Conservation (phyloP, 177 flowering plant species). For the Telopea speciosissima region DNA sequence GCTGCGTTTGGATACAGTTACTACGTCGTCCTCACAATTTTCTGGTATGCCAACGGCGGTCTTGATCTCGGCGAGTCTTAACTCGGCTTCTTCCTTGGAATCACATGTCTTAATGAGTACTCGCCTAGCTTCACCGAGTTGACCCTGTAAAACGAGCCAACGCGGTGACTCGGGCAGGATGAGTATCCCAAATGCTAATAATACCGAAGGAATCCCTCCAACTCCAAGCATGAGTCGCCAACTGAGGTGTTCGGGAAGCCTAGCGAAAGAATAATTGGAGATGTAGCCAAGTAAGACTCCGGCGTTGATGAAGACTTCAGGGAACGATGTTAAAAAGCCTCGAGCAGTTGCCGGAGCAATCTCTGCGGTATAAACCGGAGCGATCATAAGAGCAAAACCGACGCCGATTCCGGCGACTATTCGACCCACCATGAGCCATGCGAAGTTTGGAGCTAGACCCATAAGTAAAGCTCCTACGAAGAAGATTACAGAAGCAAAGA, state of each 20-base stretch:
- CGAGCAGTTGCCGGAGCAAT: conserved; percentile 69
- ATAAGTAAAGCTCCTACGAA: conserved; percentile 71
- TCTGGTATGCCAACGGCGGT: conserved; percentile 39
- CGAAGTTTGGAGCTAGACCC: conserved; percentile 80
- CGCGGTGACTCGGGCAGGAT: conserved; percentile 74
- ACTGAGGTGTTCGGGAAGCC: conserved; percentile 31
- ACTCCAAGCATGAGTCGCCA: conserved; percentile 75
- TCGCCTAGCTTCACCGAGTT: conserved; percentile 43
- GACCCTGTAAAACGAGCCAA: conserved; percentile 70
- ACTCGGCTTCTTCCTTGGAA: conserved; percentile 38
- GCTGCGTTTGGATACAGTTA: conserved; percentile 17
- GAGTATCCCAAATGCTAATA: conserved; percentile 31
- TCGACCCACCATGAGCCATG: conserved; percentile 73
- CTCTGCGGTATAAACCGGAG: conserved; percentile 90
- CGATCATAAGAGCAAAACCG: conserved; percentile 85
- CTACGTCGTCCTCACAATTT: conserved; percentile 28
- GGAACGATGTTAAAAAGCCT: conserved; percentile 77
- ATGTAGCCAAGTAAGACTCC: conserved; percentile 50
- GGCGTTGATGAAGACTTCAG: conserved; percentile 65
- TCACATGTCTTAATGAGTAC: conserved; percentile 44
- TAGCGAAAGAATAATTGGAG: conserved; percentile 46
- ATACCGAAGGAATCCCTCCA: conserved; percentile 44
- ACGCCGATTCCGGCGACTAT: conserved; percentile 87
- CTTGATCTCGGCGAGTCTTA: conserved; percentile 47
- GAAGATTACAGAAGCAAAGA: conserved; percentile 64